These are phyloP conservation scores for Laburnicola sp. DNA, from an alignment of 2,329 filamentous ascomycete genomes.

Conservation along the genomic window DNA sequence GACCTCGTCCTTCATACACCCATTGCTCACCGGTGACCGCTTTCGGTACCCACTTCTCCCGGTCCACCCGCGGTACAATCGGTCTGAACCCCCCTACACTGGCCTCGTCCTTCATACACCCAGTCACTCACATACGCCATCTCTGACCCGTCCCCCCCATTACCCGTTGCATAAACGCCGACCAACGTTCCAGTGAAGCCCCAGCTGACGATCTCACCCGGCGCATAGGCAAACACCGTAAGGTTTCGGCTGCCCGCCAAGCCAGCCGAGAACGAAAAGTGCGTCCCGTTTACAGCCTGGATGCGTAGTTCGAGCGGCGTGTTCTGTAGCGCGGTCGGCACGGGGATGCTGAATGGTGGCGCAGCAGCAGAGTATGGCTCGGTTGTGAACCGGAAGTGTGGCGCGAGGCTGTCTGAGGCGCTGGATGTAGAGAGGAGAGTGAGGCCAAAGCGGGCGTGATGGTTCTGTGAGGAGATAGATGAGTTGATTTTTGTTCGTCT, in stretches of 20 bases:
- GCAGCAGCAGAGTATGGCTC: slow-evolving; percentile 51
- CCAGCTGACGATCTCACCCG: slow-evolving; percentile 34
- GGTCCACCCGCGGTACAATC: no score
- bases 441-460: slow-evolving; percentile 56
- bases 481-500: not conserved
- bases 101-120: slow-evolving; percentile 36
- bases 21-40: no score
- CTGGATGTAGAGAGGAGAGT: slow-evolving; percentile 23
- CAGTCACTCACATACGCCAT: slow-evolving; percentile 55
- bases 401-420: slow-evolving; percentile 11
- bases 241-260: slow-evolving; percentile 17
- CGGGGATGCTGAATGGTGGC: slow-evolving; percentile 38
- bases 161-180: slow-evolving; percentile 58
- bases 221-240: slow-evolving; percentile 25
- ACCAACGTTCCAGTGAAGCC: slow-evolving; percentile 52
- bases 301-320: slow-evolving; percentile 47
- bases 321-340: slow-evolving; percentile 47
- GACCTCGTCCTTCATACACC: no score
- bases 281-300: slow-evolving; percentile 51
- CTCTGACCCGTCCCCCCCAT: slow-evolving; percentile 51
- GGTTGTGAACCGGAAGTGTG: slow-evolving; percentile 49
- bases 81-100: slow-evolving; percentile 15
- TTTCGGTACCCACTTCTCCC: not conserved
- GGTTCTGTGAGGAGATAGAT: slow-evolving; percentile 44
- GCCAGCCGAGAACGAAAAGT: slow-evolving; percentile 45